Conservation (phyloP, 257 asterid genomes). For the Thymus quinquecostatus region DNA sequence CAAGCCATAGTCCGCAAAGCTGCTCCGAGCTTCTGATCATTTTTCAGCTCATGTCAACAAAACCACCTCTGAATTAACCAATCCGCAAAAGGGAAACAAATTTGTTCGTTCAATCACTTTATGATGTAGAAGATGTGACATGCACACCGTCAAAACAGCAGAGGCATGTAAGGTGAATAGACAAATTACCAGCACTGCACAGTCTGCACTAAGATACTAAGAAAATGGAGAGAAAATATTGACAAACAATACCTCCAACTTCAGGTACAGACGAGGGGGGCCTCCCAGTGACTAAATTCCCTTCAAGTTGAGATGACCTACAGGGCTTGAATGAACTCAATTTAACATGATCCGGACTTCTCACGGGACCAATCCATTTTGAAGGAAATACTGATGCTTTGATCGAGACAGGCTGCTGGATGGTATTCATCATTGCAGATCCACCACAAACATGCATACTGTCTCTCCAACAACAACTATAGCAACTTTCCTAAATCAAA, state of each 20-base stretch:
- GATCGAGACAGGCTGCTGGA: conserved; percentile 56
- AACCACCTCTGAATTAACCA: conserved; percentile 17
- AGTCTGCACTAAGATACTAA: not conserved
- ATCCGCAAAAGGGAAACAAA: not conserved
- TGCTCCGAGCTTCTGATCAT: conserved; percentile 54
- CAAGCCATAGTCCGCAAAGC: conserved; percentile 65
- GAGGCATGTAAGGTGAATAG: not conserved
- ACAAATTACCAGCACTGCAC: not conserved
- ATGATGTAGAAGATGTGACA: not conserved
- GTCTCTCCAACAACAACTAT: too few species aligned
- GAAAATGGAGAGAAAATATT: not conserved
- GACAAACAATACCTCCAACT: conserved; percentile 42
- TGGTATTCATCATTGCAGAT: conserved; percentile 56
- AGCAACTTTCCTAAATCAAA: too few species aligned
- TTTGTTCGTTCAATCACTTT: not conserved
- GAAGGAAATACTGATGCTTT: conserved; percentile 48
- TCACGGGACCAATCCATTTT: conserved; percentile 38
- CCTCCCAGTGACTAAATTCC: conserved; percentile 66
- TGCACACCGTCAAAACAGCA: not conserved
- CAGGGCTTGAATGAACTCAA: conserved; percentile 51
- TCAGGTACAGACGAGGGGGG: conserved; percentile 61
- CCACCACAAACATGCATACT: conserved; percentile 67
- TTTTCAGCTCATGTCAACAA: not conserved
- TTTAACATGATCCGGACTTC: conserved; percentile 41
- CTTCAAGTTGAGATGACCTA: conserved; percentile 59